Percentiles rank a stretch among this genome's conserved stretches.
phyloP scores from a whole-genome alignment of 352 stramenopile genomes.

The Paralagenidium karlingii region DNA sequence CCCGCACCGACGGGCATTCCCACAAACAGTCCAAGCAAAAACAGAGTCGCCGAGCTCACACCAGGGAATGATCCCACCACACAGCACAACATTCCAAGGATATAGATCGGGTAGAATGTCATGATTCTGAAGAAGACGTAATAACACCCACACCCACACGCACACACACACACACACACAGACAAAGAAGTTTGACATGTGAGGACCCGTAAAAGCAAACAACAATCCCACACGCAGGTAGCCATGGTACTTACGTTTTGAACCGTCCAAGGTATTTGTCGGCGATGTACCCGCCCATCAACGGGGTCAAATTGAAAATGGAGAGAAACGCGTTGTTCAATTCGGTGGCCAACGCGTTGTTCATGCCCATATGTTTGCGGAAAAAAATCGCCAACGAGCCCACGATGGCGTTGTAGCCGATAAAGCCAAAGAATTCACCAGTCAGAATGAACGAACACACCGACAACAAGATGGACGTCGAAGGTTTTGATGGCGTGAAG shows the following conservation, averaged over 20 bases:
- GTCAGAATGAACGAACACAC: constrained; percentile 84
- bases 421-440: constrained; percentile 80
- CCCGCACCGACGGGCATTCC: constrained; percentile 52
- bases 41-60: constrained; percentile 49
- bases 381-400: constrained; percentile 82
- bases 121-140: too few species aligned
- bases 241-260: constrained; percentile 41
- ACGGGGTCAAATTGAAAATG: constrained; percentile 71
- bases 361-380: constrained; percentile 68
- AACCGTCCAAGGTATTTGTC: constrained; percentile 72
- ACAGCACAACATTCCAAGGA: constrained; percentile 50
- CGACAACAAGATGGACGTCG: constrained; percentile 69
- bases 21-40: constrained; percentile 74
- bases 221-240: constrained; percentile 5
- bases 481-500: too few species aligned
- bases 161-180: not conserved
- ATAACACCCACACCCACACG: too few species aligned
- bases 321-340: constrained; percentile 78
- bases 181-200: not conserved
- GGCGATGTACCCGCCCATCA: constrained; percentile 70
- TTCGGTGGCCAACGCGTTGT: constrained; percentile 70
- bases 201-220: not conserved
- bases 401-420: constrained; percentile 72
- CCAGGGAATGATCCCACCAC: constrained; percentile 38
- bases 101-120: constrained; percentile 60